Evolutionary conservation across 257 asterid species (phyloP), one percentile per base, ranked within the genome.

Genomic region (Thymus quinquecostatus): DNA sequence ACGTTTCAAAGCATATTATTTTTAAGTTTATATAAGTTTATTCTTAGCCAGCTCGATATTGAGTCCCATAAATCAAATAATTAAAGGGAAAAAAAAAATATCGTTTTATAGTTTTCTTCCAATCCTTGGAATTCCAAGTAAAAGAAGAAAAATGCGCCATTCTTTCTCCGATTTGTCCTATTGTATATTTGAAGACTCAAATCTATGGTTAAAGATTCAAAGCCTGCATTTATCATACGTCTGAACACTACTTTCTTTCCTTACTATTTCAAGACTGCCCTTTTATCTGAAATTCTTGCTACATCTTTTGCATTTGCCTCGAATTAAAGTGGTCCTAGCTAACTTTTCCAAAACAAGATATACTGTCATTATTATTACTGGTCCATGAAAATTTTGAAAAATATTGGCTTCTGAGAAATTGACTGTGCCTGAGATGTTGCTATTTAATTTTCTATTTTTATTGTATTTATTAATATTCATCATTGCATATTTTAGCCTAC

Each of bases 101-200:
- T 21, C 21, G 21, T 21, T 21, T 21, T 21, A 21, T 55, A n/a
- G 67, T 6, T 14, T 33, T 30, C 33, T 33, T 56, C 33, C 6
- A 10, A 41, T 5, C 3, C 11, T 54, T 29, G 14, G 48, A 54
- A 55, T 44, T 6, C 3, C 38, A 53, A 30, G 36, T 53, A 4
- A 49, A 21, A 66, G 44, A 45, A 10, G 27, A 55, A 56, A 33
- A 33, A 1, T 6, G 8, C 4, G 34, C 33, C 43, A 27, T 27
- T 44, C 11, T 71, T 8, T 33, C 14, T 48, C 6, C 11, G 1
- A 43, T 48, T 66, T 59, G 63, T 66, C 68, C 13, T 74, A 38
- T 38, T 21, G 6, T n/a, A 57, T 10, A 38, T 28, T 48, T 74
- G 44, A 13, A 59, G 30, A 44, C 27, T 11, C 53, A 33, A 38